Conservation (phyloP, 2,329 filamentous ascomycete genomes). For the Sphaerulina populicola region DNA sequence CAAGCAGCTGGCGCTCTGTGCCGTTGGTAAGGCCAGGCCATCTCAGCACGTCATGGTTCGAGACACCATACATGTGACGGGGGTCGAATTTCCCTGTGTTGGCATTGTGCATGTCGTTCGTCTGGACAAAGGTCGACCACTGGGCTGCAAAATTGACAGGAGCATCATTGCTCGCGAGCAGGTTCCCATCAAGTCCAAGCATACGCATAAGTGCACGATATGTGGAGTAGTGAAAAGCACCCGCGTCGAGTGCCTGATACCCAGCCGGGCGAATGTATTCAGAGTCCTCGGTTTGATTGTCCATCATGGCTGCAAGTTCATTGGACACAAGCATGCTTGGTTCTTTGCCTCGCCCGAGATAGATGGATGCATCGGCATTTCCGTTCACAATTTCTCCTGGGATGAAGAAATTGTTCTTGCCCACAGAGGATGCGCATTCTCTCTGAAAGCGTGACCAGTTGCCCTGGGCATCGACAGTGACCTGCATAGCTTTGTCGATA, state of each 20-base stretch:
- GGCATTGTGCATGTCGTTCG: slow-evolving; percentile 53
- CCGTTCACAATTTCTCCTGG: slow-evolving; percentile 57
- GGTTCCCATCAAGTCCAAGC: slow-evolving; percentile 51
- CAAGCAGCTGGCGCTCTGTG: slow-evolving; percentile 50
- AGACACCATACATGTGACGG: slow-evolving; percentile 56
- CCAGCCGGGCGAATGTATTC: slow-evolving; percentile 48
- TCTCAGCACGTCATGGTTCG: slow-evolving; percentile 58
- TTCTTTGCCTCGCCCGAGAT: slow-evolving; percentile 54
- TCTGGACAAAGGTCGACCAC: slow-evolving; percentile 51
- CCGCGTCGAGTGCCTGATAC: slow-evolving; percentile 49
- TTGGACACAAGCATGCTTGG: slow-evolving; percentile 46
- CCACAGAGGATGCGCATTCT: slow-evolving; percentile 48
- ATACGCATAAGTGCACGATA: slow-evolving; percentile 56
- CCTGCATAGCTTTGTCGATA: slow-evolving; percentile 59
- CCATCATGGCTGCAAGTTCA: slow-evolving; percentile 43
- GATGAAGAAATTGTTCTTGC: slow-evolving; percentile 57
- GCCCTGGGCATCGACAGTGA: slow-evolving; percentile 53
- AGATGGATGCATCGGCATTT: slow-evolving; percentile 53
- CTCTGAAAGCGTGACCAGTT: slow-evolving; percentile 51
- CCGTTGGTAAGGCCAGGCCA: slow-evolving; percentile 54
- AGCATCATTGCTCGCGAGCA: slow-evolving; percentile 47
- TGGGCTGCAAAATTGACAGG: slow-evolving; percentile 46
- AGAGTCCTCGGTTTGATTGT: slow-evolving; percentile 36
- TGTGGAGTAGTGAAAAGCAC: slow-evolving; percentile 57
- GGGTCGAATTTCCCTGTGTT: slow-evolving; percentile 56